A percentile compares a stretch with the other conserved stretches of the same genome.
Evolutionary conservation across 2,329 filamentous ascomycete species (phyloP).

Genomic region (Ceratocystis papillata): DNA sequence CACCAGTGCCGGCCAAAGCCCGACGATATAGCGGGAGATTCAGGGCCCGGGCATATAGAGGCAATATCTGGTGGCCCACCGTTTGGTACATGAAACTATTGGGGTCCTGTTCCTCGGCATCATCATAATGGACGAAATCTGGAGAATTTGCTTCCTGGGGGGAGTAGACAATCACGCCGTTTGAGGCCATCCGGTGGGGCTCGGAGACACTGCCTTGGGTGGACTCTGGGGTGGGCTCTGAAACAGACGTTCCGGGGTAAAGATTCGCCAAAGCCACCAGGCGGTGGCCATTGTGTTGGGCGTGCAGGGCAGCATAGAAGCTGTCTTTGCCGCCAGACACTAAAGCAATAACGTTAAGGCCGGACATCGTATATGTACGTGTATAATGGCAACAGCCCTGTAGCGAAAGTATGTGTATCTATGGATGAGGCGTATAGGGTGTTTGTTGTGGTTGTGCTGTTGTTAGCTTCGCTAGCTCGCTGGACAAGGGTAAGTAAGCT

Average conservation of each 20-base stretch:
- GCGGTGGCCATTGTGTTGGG: conserved; percentile 70
- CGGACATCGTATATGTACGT: conserved; percentile 13
- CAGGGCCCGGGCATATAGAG: conserved; percentile 70
- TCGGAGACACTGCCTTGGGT: conserved; percentile 3
- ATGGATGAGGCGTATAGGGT: not conserved
- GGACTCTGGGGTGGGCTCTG: not conserved
- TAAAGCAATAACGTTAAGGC: conserved; percentile 71
- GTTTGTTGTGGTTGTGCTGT: conserved; percentile 2
- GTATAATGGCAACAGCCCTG: not conserved
- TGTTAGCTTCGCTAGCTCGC: not conserved
- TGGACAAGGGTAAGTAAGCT: conserved; percentile 3
- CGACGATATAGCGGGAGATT: conserved; percentile 74
- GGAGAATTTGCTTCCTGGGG: conserved; percentile 21
- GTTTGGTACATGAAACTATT: conserved; percentile 99
- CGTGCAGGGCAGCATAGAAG: conserved; percentile 86
- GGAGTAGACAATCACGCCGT: conserved; percentile 25
- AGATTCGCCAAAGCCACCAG: conserved; percentile 85
- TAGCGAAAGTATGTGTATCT: not conserved
- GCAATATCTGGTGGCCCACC: conserved; percentile 77
- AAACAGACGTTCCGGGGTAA: conserved; percentile 42
- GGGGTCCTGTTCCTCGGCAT: conserved; percentile 43
- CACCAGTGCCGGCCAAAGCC: conserved; percentile 55
- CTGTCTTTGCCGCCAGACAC: conserved; percentile 97
- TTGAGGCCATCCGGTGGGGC: conserved; percentile 23
- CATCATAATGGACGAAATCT: conserved; percentile 17